Evolutionary conservation across 2,329 filamentous ascomycete genomes (phyloP), one percentile per base, ranked within the genome.

Genomic region (Apiospora phragmitis): DNA sequence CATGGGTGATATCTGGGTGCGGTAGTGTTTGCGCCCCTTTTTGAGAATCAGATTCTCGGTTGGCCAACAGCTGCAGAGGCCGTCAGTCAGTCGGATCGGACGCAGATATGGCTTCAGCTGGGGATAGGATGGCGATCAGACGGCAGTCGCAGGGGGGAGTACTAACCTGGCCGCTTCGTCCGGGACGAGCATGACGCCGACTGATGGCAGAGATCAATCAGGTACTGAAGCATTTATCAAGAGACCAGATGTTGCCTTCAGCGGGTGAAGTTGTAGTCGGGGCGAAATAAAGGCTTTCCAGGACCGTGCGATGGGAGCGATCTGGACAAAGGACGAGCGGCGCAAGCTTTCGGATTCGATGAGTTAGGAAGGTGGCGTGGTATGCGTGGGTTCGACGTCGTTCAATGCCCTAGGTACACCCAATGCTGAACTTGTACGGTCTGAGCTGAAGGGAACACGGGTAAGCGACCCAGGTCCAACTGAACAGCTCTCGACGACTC

Each of bases 21-120:
- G 89, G 79, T 92, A 94, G 79, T 92, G 92, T 75, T 88, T 91
- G 77, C 90, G 88, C 72, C 87, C 87, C 67, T 82, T 84, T 71
- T 85, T 83, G 69, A 89, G 86, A 73, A 94, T 86, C 73, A 94
- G 84, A 76, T 85, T 83, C 74, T 93, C 89, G 73, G 91, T 93
- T 71, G 90, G 88, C 82, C 88, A 87, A 80, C 88, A 87, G 78
- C 91, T 93, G 72, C 38, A 71, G 77, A 68, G 49, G 49, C 29
- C 16, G 72, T 75, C 70, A 75, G 70, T 70, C 68, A 71, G 71
- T 75, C 72, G 68, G 21, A 24, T 24, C 69, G 65, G 29, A 24
- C 16, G 29, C 24, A 24, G 43, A 21, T 26, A n/a, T 26, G 67
- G 51, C 68, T 21, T 29, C 14, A 29, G 42, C 55, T 38, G 32